phyloP scores from a whole-genome alignment of 768 basidiomycete genomes.

The Agrocybe pediades region DNA sequence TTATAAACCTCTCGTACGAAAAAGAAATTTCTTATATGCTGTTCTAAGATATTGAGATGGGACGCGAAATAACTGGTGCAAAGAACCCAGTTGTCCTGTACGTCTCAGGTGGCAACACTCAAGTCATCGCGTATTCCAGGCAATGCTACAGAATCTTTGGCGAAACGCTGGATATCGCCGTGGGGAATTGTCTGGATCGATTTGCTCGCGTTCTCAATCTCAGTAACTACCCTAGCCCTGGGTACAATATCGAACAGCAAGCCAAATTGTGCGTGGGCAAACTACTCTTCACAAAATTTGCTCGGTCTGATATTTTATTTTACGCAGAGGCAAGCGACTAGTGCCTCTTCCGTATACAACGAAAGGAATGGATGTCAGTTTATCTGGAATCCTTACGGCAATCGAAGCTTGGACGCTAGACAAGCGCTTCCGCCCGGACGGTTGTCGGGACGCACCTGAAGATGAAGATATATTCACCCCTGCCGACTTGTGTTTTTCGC shows the following conservation, averaged over 20 bases:
- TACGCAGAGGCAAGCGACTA: conserved; percentile 75
- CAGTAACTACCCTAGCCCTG: conserved; percentile 94
- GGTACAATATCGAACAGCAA: conserved; percentile 96
- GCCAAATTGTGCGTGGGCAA: conserved; percentile 73
- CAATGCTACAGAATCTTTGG: conserved; percentile 99
- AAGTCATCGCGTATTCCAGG: conserved; percentile 97
- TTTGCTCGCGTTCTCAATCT: conserved; percentile 94
- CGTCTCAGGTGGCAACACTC: conserved; percentile 98
- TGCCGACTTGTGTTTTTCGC: conserved; percentile 94
- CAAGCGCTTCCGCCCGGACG: conserved; percentile 71
- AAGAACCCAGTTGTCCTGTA: conserved; percentile 96
- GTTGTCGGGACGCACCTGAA: conserved; percentile 34
- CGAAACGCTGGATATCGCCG: conserved; percentile 98
- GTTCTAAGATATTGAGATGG: conserved; percentile 94
- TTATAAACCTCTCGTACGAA: neutral
- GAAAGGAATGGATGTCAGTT: conserved; percentile 97
- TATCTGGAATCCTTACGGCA: conserved; percentile 92
- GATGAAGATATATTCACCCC: conserved; percentile 82
- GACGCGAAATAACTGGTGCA: conserved; percentile 91
- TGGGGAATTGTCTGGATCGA: conserved; percentile 96
- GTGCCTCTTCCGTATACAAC: conserved; percentile 90
- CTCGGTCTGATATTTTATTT: neutral
- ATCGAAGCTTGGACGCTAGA: conserved; percentile 87
- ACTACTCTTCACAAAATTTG: neutral
- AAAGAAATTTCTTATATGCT: neutral